Percentiles rank a stretch among this genome's conserved stretches.
Conservation (phyloP, 495 filamentous ascomycete species). For the Xylaria scruposa region DNA sequence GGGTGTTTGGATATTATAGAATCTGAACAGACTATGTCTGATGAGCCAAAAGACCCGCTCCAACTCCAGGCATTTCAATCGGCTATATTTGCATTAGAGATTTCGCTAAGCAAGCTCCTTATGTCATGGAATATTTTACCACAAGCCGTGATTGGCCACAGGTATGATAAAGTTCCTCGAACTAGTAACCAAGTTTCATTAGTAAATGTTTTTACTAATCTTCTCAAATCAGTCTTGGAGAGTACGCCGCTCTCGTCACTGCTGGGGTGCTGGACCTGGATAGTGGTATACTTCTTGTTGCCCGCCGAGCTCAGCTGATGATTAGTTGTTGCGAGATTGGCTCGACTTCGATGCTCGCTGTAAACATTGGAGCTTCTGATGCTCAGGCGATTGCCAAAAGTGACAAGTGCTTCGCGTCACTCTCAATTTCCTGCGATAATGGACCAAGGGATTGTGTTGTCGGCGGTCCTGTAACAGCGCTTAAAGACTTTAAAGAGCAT, state of each 20-base stretch:
- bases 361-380: neutral
- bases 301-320: neutral
- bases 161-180: neutral
- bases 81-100: slow-evolving; percentile 21
- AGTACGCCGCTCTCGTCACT: neutral
- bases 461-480: neutral
- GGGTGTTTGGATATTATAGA: slow-evolving; percentile 18
- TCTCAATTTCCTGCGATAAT: neutral
- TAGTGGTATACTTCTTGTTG: neutral
- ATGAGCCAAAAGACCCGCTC: neutral
- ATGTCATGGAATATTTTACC: slow-evolving; percentile 22
- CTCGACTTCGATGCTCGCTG: neutral
- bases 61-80: slow-evolving; percentile 24
- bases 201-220: neutral
- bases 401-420: neutral
- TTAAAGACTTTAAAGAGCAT: slow-evolving; percentile 1
- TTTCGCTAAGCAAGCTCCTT: slow-evolving; percentile 13
- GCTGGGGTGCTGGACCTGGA: neutral
- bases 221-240: neutral
- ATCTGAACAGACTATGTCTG: neutral
- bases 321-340: neutral
- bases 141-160: neutral
- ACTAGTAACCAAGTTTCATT: neutral
- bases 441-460: neutral
- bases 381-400: neutral